These are phyloP conservation scores for Cutaneotrichosporon daszewskae DNA, from an alignment of 1,284 basidiomycete species.

Conservation along the genomic window DNA sequence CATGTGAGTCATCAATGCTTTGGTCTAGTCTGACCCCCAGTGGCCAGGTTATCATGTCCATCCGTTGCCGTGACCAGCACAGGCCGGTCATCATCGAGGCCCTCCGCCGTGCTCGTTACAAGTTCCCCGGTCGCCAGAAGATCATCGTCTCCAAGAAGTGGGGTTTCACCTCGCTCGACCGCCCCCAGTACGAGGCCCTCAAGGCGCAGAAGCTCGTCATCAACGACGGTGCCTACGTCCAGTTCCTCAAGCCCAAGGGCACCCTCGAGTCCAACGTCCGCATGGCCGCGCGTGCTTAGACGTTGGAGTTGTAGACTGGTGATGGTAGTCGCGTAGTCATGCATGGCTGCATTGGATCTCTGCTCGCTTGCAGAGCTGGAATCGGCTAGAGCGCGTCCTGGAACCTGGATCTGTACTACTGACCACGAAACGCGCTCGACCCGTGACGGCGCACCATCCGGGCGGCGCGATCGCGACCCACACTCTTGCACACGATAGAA, in stretches of 20 bases:
- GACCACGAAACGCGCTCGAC: too few relatives aligned
- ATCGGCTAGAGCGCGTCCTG: too few relatives aligned
- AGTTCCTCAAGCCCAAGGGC: slow-evolving; percentile 85
- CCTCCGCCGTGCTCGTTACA: slow-evolving; percentile 94
- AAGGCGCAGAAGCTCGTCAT: slow-evolving; percentile 83
- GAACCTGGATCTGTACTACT: too few relatives aligned
- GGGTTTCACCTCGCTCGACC: slow-evolving; percentile 95
- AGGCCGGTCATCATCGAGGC: slow-evolving; percentile 90
- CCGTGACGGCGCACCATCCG: too few relatives aligned
- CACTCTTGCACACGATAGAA: too few relatives aligned
- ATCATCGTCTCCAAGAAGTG: slow-evolving; percentile 97
- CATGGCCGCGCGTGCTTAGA: slow-evolving; percentile 66
- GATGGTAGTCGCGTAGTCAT: slow-evolving; percentile 19
- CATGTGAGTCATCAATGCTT: slow-evolving; percentile 29
- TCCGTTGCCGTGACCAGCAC: slow-evolving; percentile 87
- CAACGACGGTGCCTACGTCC: slow-evolving; percentile 56
- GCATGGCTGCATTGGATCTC: slow-evolving; percentile 12
- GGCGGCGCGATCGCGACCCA: too few relatives aligned
- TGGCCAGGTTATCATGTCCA: slow-evolving; percentile 92
- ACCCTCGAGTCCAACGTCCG: slow-evolving; percentile 77
- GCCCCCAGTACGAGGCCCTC: slow-evolving; percentile 80
- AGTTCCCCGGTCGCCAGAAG: slow-evolving; percentile 99
- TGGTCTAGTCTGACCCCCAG: slow-evolving; percentile 50
- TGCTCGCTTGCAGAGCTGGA: too few relatives aligned
- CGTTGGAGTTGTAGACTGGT: slow-evolving; percentile 11